Evolutionary conservation across 2,329 filamentous ascomycete genomes (phyloP).

Genomic region (Penicillium hordei): DNA sequence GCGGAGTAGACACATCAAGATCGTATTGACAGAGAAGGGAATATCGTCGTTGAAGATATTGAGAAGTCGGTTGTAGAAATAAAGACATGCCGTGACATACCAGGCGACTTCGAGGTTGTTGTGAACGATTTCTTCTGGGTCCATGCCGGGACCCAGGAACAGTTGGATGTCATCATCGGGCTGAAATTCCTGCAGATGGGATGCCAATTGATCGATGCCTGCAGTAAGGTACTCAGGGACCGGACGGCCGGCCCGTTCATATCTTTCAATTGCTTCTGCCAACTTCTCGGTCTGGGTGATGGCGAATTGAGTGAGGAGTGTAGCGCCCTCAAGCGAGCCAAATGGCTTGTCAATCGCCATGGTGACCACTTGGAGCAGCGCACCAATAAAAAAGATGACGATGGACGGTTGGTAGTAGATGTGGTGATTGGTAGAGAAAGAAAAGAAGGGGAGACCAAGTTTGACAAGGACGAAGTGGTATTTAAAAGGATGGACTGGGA

Average conservation of each 20-base stretch:
- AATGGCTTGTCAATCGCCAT: neutral
- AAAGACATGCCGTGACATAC: neutral
- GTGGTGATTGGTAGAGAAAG: neutral
- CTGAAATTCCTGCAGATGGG: neutral
- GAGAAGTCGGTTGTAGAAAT: neutral
- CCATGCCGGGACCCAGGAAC: neutral
- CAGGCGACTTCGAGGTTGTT: neutral
- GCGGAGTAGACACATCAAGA: neutral
- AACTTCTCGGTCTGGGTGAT: neutral
- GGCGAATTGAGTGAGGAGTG: neutral
- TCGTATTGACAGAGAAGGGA: neutral
- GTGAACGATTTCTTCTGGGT: neutral
- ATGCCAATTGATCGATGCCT: neutral
- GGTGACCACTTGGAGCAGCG: neutral
- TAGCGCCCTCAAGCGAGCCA: neutral
- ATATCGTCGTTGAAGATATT: too few species aligned
- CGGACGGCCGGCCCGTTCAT: fast-evolving
- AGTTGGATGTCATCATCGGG: neutral
- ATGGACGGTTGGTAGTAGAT: neutral
- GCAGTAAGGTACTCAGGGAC: neutral
- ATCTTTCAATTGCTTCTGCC: neutral
- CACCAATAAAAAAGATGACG: neutral
- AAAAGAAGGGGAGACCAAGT: too few species aligned
- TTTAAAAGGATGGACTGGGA: too few species aligned
- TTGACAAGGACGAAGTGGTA: too few species aligned